Percentiles rank a stretch among this genome's conserved stretches.
phyloP scores from a whole-genome alignment of 495 filamentous ascomycete genomes.

The Trichoderma virens region DNA sequence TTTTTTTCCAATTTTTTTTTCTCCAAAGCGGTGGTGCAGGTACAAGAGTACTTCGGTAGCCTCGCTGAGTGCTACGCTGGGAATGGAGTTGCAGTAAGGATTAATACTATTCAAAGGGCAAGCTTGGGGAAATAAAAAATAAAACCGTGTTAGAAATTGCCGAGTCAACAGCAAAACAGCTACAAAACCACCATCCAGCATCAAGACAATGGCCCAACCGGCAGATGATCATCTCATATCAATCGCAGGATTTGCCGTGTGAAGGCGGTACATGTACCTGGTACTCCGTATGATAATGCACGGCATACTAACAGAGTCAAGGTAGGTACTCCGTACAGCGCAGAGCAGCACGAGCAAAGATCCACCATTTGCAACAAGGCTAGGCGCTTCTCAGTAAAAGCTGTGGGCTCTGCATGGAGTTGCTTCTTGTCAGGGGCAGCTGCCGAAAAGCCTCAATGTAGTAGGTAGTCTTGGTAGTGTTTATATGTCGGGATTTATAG shows the following conservation, averaged over 20 bases:
- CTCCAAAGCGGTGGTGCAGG: background rate
- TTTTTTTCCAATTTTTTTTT: background rate
- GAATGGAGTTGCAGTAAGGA: background rate
- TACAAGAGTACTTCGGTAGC: background rate
- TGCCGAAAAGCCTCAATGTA: too few species aligned
- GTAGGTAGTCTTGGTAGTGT: too few species aligned
- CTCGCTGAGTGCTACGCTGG: background rate
- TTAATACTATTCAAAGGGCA: background rate
- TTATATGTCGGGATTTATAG: too few species aligned
- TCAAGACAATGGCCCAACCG: background rate
- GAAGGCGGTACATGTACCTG: background rate
- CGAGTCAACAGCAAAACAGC: background rate
- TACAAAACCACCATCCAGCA: background rate
- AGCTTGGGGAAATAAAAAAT: background rate
- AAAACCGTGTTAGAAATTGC: background rate
- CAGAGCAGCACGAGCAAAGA: background rate
- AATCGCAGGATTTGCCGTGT: background rate
- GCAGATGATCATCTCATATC: background rate
- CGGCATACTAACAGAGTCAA: background rate
- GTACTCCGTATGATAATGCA: background rate
- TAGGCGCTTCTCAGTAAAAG: background rate
- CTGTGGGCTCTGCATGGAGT: too few species aligned
- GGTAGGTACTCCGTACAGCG: too few species aligned
- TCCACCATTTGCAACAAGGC: background rate
- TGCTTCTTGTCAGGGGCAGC: too few species aligned